phyloP scores from a whole-genome alignment of 306 rosid species.

The Vigna reflexopilosa region DNA sequence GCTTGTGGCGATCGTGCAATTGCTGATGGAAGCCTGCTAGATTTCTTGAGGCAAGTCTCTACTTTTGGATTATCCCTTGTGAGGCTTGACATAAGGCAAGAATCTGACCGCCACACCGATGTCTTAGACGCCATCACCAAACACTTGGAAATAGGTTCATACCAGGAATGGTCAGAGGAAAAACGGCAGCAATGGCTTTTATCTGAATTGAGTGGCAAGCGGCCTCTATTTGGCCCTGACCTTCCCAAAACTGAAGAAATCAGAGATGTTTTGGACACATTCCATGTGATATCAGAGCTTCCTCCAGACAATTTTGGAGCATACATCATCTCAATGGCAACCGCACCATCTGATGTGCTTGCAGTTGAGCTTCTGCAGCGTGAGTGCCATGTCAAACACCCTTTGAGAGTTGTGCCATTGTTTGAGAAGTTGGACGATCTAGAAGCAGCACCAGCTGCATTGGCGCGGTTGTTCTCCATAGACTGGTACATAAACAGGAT shows the following conservation, averaged over 20 bases:
- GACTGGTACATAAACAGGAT: conserved; percentile 85
- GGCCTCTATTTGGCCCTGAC: conserved; percentile 86
- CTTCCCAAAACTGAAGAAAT: conserved; percentile 92
- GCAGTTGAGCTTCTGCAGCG: conserved; percentile 90
- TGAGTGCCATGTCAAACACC: conserved; percentile 75
- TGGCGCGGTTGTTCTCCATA: conserved; percentile 76
- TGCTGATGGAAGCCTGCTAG: conserved; percentile 93
- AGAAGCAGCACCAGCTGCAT: conserved; percentile 87
- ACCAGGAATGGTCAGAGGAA: conserved; percentile 89
- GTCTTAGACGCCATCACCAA: conserved; percentile 86
- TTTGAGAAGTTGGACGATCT: conserved; percentile 91
- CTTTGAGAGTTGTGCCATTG: conserved; percentile 85
- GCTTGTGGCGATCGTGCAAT: conserved; percentile 86
- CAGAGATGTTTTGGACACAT: conserved; percentile 77
- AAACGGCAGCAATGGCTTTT: conserved; percentile 88
- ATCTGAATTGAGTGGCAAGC: conserved; percentile 80
- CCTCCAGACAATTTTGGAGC: conserved; percentile 92
- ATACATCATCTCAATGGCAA: conserved; percentile 95
- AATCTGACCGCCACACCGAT: conserved; percentile 90
- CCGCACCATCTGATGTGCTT: conserved; percentile 89
- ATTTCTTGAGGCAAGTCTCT: conserved; percentile 91
- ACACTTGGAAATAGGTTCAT: conserved; percentile 86
- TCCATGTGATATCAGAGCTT: conserved; percentile 82
- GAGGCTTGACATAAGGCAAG: conserved; percentile 92
- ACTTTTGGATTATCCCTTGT: conserved; percentile 89